phyloP scores from a whole-genome alignment of 2,329 filamentous ascomycete species.

The Nemania diffusa region DNA sequence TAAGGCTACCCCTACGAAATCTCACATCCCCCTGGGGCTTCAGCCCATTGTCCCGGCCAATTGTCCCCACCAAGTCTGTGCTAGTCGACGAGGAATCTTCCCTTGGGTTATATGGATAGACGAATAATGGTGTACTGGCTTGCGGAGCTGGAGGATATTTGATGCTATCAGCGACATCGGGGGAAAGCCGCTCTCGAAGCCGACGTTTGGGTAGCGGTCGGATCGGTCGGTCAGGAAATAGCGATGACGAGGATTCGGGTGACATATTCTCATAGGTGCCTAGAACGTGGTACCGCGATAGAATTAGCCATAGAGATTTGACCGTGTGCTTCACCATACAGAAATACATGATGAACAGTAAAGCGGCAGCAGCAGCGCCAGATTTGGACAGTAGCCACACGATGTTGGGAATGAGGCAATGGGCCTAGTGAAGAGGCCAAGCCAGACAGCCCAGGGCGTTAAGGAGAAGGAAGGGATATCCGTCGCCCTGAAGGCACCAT shows the following conservation, averaged over 20 bases:
- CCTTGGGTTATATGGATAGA: conserved; percentile 71
- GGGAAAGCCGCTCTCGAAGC: conserved; percentile 86
- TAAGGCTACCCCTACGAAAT: conserved; percentile 44
- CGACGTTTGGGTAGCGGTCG: conserved; percentile 90
- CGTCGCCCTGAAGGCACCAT: conserved; percentile 6
- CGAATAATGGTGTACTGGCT: conserved; percentile 78
- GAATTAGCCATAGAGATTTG: conserved; percentile 49
- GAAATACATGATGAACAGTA: conserved; percentile 39
- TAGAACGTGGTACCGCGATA: conserved; percentile 47
- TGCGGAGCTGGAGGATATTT: conserved; percentile 82
- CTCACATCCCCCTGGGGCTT: conserved; percentile 53
- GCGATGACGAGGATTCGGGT: conserved; percentile 79
- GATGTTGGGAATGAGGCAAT: conserved; percentile 6
- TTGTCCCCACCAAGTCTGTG: conserved; percentile 41
- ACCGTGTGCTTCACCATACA: conserved; percentile 36
- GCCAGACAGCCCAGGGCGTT: conserved; percentile 5
- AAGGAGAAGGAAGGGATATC: neutral
- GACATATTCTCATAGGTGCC: conserved; percentile 66
- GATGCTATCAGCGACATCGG: conserved; percentile 84
- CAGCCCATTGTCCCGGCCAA: conserved; percentile 47
- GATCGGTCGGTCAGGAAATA: conserved; percentile 91
- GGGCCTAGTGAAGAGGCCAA: conserved; percentile 23
- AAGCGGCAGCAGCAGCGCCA: conserved; percentile 19
- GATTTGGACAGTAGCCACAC: neutral
- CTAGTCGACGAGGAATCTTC: conserved; percentile 56